Evolutionary conservation across 306 rosid genomes (phyloP).

Genomic region (Glycine tomentella): DNA sequence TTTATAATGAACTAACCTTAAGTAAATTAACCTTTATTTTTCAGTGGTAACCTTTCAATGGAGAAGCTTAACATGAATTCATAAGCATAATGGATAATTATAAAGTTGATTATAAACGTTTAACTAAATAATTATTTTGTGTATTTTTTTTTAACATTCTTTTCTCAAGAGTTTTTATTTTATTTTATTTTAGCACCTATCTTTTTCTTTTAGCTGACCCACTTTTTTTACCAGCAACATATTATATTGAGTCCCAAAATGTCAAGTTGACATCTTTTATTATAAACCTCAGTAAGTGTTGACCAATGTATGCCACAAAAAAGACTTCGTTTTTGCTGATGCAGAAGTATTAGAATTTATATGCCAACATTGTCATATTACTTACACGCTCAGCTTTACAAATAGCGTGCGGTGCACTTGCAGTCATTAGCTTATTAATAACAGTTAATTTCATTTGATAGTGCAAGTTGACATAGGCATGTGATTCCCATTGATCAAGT

Average conservation of each 20-base stretch:
- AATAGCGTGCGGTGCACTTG: slow-evolving; percentile 51
- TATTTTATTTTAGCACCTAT: background rate
- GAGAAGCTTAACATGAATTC: background rate
- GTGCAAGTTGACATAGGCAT: slow-evolving; percentile 41
- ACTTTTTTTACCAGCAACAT: slow-evolving; percentile 32
- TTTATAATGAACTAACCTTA: background rate
- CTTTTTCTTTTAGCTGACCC: background rate
- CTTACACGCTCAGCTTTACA: slow-evolving; percentile 15
- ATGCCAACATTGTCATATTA: background rate
- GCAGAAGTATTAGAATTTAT: background rate
- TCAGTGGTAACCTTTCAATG: background rate
- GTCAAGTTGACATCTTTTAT: slow-evolving; percentile 45
- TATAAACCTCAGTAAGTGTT: slow-evolving; percentile 4
- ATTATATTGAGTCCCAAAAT: slow-evolving; percentile 14
- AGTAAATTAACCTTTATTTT: background rate
- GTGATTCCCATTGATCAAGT: slow-evolving; percentile 53
- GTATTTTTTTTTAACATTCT: too few species aligned
- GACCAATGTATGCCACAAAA: slow-evolving; percentile 21
- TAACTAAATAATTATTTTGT: background rate
- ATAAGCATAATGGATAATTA: background rate
- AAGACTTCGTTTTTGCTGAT: slow-evolving; percentile 7
- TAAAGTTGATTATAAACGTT: background rate
- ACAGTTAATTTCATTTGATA: slow-evolving; percentile 14
- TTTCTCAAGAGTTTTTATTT: background rate
- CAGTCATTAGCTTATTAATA: slow-evolving; percentile 32